These are phyloP conservation scores for Vaccinium macrocarpon DNA, from an alignment of 148 eudicot species.

Conservation along the genomic window DNA sequence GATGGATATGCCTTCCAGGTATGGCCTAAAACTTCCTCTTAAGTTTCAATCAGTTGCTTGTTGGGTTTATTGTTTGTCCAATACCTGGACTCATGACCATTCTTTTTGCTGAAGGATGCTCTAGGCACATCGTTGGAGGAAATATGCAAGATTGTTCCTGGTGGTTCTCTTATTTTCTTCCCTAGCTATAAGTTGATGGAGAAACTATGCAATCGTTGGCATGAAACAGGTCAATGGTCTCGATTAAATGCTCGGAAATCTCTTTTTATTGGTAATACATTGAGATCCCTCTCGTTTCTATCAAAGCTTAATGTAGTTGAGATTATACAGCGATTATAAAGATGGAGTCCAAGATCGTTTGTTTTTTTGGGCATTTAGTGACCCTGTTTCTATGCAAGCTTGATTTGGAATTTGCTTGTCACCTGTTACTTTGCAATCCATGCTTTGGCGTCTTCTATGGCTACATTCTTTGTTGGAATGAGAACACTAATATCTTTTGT, in stretches of 20 bases:
- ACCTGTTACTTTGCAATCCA: neutral
- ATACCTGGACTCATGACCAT: slow-evolving; percentile 16
- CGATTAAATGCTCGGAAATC: slow-evolving; percentile 70
- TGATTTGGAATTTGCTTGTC: slow-evolving; percentile 3
- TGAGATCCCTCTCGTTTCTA: slow-evolving; percentile 1
- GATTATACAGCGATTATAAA: neutral
- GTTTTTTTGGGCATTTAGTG: neutral
- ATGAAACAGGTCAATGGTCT: slow-evolving; percentile 95
- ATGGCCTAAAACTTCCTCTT: slow-evolving; percentile 13
- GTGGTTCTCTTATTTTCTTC: slow-evolving; percentile 90
- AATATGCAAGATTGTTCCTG: slow-evolving; percentile 79
- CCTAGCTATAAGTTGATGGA: slow-evolving; percentile 99
- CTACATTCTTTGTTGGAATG: neutral
- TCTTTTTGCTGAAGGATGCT: slow-evolving; percentile 56
- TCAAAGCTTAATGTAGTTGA: slow-evolving; percentile 10
- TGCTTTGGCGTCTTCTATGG: slow-evolving; percentile 3
- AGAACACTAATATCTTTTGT: slow-evolving; percentile 14
- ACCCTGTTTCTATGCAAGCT: neutral
- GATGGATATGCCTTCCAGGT: slow-evolving; percentile 87
- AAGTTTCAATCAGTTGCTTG: neutral
- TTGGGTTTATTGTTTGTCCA: slow-evolving; percentile 16
- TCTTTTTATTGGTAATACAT: slow-evolving; percentile 74
- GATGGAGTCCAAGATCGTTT: neutral
- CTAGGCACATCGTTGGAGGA: slow-evolving; percentile 81
- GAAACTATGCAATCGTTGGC: slow-evolving; percentile 82